A percentile compares a stretch with the other conserved stretches of the same genome.
These are phyloP conservation scores for Beauveria sp. DNA, from an alignment of 2,329 filamentous ascomycete species.

Conservation along the genomic window DNA sequence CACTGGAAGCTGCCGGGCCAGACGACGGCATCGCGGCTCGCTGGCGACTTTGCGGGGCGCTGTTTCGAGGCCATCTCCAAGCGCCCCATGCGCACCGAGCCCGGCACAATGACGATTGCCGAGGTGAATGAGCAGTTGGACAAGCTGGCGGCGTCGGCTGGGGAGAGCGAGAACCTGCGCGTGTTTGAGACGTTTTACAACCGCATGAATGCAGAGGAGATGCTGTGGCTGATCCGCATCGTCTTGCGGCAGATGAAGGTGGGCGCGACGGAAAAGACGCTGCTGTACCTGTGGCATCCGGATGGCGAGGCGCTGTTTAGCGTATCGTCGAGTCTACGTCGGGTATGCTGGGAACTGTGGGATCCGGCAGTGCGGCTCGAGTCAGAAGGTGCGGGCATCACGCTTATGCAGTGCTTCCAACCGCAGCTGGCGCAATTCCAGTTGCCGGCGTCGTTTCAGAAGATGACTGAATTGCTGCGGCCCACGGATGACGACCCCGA, in stretches of 20 bases:
- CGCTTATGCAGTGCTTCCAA: conserved; percentile 91
- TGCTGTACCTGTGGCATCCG: conserved; percentile 76
- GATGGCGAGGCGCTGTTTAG: conserved; percentile 75
- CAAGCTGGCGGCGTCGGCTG: conserved; percentile 62
- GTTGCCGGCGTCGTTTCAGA: conserved; percentile 67
- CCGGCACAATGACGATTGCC: conserved; percentile 74
- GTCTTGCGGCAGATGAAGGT: conserved; percentile 72
- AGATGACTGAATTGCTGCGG: conserved; percentile 63
- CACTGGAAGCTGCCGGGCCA: conserved; percentile 89
- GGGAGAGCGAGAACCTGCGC: conserved; percentile 75
- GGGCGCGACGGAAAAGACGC: conserved; percentile 77
- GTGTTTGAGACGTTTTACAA: conserved; percentile 81
- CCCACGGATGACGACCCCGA: conserved; percentile 61
- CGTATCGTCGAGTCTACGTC: conserved; percentile 79
- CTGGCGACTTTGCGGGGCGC: conserved; percentile 86
- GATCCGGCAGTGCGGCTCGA: conserved; percentile 67
- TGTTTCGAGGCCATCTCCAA: conserved; percentile 85
- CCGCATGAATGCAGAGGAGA: conserved; percentile 85
- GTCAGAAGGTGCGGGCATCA: conserved; percentile 65
- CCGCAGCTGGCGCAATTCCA: conserved; percentile 93
- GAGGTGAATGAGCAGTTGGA: conserved; percentile 87
- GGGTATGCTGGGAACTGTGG: conserved; percentile 90
- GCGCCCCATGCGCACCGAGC: conserved; percentile 64
- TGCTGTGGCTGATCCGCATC: conserved; percentile 92
- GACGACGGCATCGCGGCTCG: conserved; percentile 52